A percentile compares a stretch with the other conserved stretches of the same genome.
These are phyloP conservation scores for Flagelloscypha sp. DNA, from an alignment of 768 basidiomycete genomes.

Conservation along the genomic window DNA sequence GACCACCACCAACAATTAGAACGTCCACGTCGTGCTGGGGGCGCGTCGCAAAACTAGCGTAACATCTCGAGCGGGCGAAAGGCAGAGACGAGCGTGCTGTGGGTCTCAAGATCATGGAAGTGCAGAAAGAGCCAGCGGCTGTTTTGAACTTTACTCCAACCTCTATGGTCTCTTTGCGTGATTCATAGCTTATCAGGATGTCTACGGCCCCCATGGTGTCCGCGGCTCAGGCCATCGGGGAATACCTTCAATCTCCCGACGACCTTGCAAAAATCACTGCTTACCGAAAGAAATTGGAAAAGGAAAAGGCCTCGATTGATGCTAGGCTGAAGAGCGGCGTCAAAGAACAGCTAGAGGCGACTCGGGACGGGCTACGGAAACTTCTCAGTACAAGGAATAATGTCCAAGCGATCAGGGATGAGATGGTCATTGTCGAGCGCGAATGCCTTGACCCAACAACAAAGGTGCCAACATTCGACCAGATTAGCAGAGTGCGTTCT, in stretches of 20 bases:
- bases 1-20: slow-evolving; percentile 92
- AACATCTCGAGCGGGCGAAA: slow-evolving; percentile 1
- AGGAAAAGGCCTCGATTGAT: slow-evolving; percentile 93
- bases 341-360: slow-evolving; percentile 87
- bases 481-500: slow-evolving; percentile 79
- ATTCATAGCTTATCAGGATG: slow-evolving; percentile 22
- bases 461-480: slow-evolving; percentile 82
- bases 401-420: slow-evolving; percentile 77
- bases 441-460: slow-evolving; percentile 69
- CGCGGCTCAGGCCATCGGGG: slow-evolving; percentile 79
- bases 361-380: slow-evolving; percentile 78
- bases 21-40: slow-evolving; percentile 62
- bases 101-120: slow-evolving; percentile 2
- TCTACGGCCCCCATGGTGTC: slow-evolving; percentile 50
- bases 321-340: slow-evolving; percentile 84
- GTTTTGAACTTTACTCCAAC: slow-evolving; percentile 10
- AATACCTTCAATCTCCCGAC: slow-evolving; percentile 88
- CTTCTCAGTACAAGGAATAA: slow-evolving; percentile 69
- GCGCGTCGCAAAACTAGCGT: slow-evolving; percentile 2
- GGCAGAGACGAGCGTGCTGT: not conserved
- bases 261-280: slow-evolving; percentile 84
- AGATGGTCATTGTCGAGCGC: slow-evolving; percentile 74
- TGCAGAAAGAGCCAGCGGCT: slow-evolving; percentile 6
- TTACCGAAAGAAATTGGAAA: slow-evolving; percentile 89
- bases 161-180: slow-evolving; percentile 2